phyloP scores from a whole-genome alignment of 2,329 filamentous ascomycete genomes.

The Epichloe uncinata region DNA sequence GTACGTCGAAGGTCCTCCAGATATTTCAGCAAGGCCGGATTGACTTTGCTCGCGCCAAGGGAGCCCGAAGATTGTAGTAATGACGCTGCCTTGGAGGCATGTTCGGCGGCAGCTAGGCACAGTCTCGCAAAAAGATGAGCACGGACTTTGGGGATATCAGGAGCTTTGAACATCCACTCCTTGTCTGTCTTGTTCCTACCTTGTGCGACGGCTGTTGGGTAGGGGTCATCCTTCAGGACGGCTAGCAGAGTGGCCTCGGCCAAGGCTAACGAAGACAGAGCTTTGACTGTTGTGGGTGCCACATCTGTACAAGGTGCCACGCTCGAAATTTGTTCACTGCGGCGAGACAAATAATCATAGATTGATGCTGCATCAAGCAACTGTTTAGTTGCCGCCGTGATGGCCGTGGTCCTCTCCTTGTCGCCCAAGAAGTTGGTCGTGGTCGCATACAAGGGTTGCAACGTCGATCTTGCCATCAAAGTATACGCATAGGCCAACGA shows the following conservation, averaged over 20 bases:
- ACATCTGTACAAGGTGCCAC: conserved; percentile 39
- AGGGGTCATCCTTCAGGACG: conserved; percentile 89
- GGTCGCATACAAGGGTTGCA: conserved; percentile 61
- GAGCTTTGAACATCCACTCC: conserved; percentile 94
- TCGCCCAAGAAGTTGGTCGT: conserved; percentile 44
- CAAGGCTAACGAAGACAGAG: conserved; percentile 53
- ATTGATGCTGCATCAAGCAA: conserved; percentile 68
- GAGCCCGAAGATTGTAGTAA: conserved; percentile 29
- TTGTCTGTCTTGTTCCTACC: conserved; percentile 69
- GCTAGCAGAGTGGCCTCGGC: conserved; percentile 84
- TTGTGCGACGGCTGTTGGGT: conserved; percentile 69
- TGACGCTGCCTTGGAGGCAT: conserved; percentile 59
- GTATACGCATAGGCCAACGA: conserved; percentile 64
- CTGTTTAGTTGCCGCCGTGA: conserved; percentile 62
- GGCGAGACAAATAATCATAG: conserved; percentile 55
- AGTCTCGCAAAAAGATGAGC: conserved; percentile 78
- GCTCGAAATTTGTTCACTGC: conserved; percentile 31
- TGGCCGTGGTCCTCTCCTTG: conserved; percentile 55
- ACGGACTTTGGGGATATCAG: conserved; percentile 76
- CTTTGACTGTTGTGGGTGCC: conserved; percentile 37
- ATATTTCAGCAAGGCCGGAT: conserved; percentile 57
- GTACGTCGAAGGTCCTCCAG: conserved; percentile 61
- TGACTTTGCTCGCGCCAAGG: conserved; percentile 35
- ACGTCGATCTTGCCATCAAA: conserved; percentile 54
- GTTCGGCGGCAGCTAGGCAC: conserved; percentile 77